phyloP scores from a whole-genome alignment of 75 land plant species.

The Cunninghamia lanceolata region DNA sequence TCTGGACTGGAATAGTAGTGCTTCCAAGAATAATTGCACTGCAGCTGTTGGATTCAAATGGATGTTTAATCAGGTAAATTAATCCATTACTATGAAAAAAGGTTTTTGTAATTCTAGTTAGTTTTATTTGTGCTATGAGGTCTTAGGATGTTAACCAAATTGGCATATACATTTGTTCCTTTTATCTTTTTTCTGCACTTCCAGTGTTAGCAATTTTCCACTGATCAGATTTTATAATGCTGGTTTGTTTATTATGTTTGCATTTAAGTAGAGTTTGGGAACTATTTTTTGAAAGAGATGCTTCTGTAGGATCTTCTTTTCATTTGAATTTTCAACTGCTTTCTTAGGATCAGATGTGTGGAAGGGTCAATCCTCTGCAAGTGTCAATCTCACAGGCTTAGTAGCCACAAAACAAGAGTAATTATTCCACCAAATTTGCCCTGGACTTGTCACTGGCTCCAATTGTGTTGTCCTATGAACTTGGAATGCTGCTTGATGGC shows the following conservation, averaged over 20 bases:
- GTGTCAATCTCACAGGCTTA: background rate
- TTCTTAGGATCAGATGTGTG: background rate
- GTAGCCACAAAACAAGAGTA: background rate
- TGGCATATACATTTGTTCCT: background rate
- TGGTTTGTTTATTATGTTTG: background rate
- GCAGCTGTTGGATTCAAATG: slow-evolving; percentile 61
- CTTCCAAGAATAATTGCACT: slow-evolving; percentile 49
- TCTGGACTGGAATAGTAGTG: slow-evolving; percentile 52
- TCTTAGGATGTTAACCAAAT: background rate
- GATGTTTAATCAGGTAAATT: slow-evolving; percentile 65
- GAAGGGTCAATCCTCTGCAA: background rate
- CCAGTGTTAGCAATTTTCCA: background rate
- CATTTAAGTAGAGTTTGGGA: background rate
- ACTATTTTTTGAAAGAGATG: background rate
- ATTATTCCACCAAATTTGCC: background rate
- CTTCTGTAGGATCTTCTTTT: background rate
- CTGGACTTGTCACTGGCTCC: background rate
- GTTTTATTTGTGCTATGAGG: background rate
- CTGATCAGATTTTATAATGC: background rate
- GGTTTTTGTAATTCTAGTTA: background rate
- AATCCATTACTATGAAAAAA: background rate
- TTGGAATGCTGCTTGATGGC: background rate
- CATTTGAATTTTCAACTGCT: background rate
- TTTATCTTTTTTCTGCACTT: background rate
- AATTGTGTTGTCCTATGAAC: background rate